Conservation (phyloP, 1,284 basidiomycete species). For the Boletus putidus region DNA sequence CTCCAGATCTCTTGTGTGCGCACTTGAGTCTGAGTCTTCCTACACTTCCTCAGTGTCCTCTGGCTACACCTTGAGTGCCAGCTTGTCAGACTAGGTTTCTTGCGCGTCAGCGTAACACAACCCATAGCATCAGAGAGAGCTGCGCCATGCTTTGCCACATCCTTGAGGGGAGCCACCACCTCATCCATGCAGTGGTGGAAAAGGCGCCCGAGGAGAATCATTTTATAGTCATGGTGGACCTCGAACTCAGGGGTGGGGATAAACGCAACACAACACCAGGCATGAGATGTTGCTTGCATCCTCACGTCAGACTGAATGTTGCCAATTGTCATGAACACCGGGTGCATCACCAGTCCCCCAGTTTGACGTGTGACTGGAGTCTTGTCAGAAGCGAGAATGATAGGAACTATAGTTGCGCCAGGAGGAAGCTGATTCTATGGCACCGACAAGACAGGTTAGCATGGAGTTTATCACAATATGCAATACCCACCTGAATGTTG, state of each 20-base stretch:
- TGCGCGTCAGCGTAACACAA: too few relatives aligned
- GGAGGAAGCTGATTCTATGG: conserved; percentile 3
- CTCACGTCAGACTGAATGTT: conserved; percentile 13
- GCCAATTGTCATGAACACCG: conserved; percentile 1
- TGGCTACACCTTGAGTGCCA: too few relatives aligned
- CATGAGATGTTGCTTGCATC: conserved; percentile 11
- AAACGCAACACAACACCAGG: conserved; percentile 9
- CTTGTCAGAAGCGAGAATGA: conserved; percentile 18
- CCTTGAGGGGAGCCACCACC: not conserved
- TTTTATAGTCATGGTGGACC: not conserved
- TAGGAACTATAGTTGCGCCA: conserved; percentile 4
- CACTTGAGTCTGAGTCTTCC: too few relatives aligned
- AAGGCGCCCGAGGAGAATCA: rapidly evolving
- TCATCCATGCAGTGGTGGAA: not conserved
- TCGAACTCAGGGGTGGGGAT: conserved; percentile 5
- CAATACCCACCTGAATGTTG: not conserved
- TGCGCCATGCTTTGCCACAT: too few relatives aligned
- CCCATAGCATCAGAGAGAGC: too few relatives aligned
- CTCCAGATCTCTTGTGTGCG: too few relatives aligned
- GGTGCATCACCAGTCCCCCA: conserved; percentile 12
- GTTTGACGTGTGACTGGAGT: conserved; percentile 1
- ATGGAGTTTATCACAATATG: too few relatives aligned
- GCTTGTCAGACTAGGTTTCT: too few relatives aligned
- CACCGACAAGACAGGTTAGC: not conserved
- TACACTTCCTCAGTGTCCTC: too few relatives aligned